These are phyloP conservation scores for Remersonia thermophila DNA, from an alignment of 2,329 filamentous ascomycete genomes.

Conservation along the genomic window DNA sequence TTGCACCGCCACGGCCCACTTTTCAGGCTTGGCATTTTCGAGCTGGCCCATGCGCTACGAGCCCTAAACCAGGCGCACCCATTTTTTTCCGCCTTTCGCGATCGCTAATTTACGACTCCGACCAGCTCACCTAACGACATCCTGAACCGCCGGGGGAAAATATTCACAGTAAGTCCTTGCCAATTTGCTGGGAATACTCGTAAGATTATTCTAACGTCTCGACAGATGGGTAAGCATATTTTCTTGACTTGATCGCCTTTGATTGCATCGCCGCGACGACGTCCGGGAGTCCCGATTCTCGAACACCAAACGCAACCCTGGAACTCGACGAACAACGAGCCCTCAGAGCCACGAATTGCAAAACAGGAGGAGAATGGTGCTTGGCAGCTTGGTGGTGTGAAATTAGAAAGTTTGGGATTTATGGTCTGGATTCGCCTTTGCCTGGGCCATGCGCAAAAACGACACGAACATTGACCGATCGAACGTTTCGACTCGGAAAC, in stretches of 20 bases:
- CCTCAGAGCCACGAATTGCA: too few relatives aligned
- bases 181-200: too few relatives aligned
- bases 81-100: conserved; percentile 17
- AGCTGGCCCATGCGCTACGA: conserved; percentile 15
- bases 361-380: too few relatives aligned
- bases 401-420: neutral
- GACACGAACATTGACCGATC: too few relatives aligned
- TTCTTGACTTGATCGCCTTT: conserved; percentile 5
- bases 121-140: conserved; percentile 30
- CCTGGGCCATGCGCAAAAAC: too few relatives aligned
- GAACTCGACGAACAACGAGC: too few relatives aligned
- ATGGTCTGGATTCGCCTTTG: neutral
- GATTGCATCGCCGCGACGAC: conserved; percentile 1
- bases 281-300: too few relatives aligned
- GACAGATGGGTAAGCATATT: conserved; percentile 48
- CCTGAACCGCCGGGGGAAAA: conserved; percentile 24
- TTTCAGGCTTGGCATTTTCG: neutral
- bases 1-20: conserved; percentile 12
- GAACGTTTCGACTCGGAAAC: too few relatives aligned
- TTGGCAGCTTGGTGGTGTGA: too few relatives aligned
- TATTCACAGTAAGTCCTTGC: conserved; percentile 35
- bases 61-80: conserved; percentile 20
- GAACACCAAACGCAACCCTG: too few relatives aligned
- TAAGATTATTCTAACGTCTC: too few relatives aligned
- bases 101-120: conserved; percentile 20